Evolutionary conservation across 495 filamentous ascomycete species (phyloP), one percentile per base, ranked within the genome.

Genomic region (Aspergillus heteromorphus): DNA sequence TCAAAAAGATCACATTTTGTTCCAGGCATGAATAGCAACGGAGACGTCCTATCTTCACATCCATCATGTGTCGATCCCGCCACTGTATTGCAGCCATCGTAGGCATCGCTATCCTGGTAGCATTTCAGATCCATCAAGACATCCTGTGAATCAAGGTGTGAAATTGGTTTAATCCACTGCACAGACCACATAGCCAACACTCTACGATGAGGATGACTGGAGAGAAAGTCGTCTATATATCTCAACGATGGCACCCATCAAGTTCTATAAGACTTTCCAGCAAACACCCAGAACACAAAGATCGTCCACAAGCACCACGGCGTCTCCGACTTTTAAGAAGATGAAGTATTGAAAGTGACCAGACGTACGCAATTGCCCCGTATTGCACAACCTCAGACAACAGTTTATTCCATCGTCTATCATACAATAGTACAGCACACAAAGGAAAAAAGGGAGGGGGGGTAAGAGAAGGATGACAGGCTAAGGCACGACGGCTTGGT

Each of bases 401-500:
- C 71, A 76, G 71, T 71, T 74, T 66, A 73, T 76, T 75, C 74
- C 74, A 76, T 77, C 74, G 72, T 77, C 74, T 77, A 77, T 77
- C 72, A 76, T 77, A 77, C 74, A 76, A 71, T 67, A 73, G 71
- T 70, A 73, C 70, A 74, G 63, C 47, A 55, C 66, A 63, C 68
- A 64, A 60, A 56, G 55, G 64, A 70, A 66, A 68, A 52, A 67
- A 55, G 65, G 59, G 68, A n/a, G n/a, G n/a, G n/a, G n/a, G n/a
- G n/a, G n/a, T n/a, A 68, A 40, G 40, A 45, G 55, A 60, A 61
- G 51, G 60, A 65, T 49, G 59, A 69, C 56, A 63, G 60, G 55
- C 47, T 60, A 63, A 54, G 57, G 62, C 66, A 67, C 54, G 57
- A 66, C 60, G 55, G 54, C 54, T 54, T 67, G 58, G 53, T 65